Conservation (phyloP, 164 flowering plant genomes). For the Cinnamomum chago region DNA sequence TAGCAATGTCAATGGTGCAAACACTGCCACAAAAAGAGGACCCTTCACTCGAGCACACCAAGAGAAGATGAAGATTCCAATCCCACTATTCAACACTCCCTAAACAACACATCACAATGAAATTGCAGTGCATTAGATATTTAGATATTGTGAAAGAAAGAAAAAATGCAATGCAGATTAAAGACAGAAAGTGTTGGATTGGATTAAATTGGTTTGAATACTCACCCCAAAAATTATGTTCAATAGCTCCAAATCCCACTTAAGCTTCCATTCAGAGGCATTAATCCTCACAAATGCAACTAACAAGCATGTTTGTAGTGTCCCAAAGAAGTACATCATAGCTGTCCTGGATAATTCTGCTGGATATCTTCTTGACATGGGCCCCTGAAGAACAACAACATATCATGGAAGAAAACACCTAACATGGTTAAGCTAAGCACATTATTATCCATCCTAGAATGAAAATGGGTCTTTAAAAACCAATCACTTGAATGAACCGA, state of each 20-base stretch:
- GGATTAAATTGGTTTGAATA: background rate
- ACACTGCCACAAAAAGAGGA: slow-evolving; percentile 15
- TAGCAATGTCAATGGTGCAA: slow-evolving; percentile 12
- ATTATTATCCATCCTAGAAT: too few relatives aligned
- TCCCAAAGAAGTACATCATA: slow-evolving; percentile 15
- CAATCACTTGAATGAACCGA: too few relatives aligned
- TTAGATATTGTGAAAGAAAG: too few relatives aligned
- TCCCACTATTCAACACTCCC: slow-evolving; percentile 16
- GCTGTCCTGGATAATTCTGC: slow-evolving; percentile 12
- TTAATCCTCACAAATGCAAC: slow-evolving; percentile 5
- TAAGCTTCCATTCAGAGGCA: slow-evolving; percentile 14
- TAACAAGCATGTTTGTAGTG: slow-evolving; percentile 6
- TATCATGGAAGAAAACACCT: background rate
- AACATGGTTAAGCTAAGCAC: too few relatives aligned
- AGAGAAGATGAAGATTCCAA: slow-evolving; percentile 11
- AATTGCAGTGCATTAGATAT: too few relatives aligned
- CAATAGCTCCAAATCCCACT: slow-evolving; percentile 12
- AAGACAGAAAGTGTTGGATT: background rate
- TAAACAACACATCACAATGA: background rate
- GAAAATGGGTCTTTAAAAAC: too few relatives aligned
- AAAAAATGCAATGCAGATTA: too few relatives aligned
- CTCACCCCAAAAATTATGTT: slow-evolving; percentile 15
- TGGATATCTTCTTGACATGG: slow-evolving; percentile 5
- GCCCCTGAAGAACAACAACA: slow-evolving; percentile 2
- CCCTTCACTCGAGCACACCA: slow-evolving; percentile 17